Conservation (phyloP, 768 basidiomycete genomes). For the Suillus weaverae region DNA sequence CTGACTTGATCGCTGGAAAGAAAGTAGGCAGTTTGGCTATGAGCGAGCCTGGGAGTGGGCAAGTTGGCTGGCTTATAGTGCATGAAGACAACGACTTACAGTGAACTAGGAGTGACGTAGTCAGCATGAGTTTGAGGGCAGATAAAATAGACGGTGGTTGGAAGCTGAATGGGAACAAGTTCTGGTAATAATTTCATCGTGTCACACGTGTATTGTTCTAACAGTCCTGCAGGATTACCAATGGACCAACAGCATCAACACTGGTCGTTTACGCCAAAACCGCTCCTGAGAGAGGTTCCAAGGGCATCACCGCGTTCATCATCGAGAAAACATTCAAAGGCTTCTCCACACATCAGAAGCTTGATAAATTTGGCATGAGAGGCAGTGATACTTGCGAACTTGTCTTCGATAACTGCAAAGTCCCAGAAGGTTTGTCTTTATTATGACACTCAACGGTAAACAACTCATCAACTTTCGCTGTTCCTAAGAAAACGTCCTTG, state of each 20-base stretch:
- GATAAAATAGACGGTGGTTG: constrained; percentile 77
- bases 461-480: neutral
- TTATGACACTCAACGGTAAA: neutral
- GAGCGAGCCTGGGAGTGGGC: constrained; percentile 88
- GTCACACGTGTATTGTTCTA: neutral
- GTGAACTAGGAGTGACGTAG: constrained; percentile 72
- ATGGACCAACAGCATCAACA: constrained; percentile 89
- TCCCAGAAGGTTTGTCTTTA: constrained; percentile 71
- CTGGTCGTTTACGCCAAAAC: constrained; percentile 94
- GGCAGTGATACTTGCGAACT: constrained; percentile 95
- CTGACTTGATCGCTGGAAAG: constrained; percentile 74
- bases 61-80: neutral
- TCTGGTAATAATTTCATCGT: constrained; percentile 58
- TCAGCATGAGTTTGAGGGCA: constrained; percentile 86
- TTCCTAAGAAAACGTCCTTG: constrained; percentile 75
- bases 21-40: constrained; percentile 92
- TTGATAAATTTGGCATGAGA: constrained; percentile 97
- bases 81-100: constrained; percentile 8
- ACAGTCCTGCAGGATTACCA: constrained; percentile 75
- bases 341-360: constrained; percentile 85
- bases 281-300: constrained; percentile 70
- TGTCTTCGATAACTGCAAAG: constrained; percentile 86
- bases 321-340: constrained; percentile 81
- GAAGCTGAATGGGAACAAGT: constrained; percentile 86
- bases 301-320: constrained; percentile 91